Evolutionary conservation across 768 basidiomycete genomes (phyloP).

Genomic region (Suillus americanus): DNA sequence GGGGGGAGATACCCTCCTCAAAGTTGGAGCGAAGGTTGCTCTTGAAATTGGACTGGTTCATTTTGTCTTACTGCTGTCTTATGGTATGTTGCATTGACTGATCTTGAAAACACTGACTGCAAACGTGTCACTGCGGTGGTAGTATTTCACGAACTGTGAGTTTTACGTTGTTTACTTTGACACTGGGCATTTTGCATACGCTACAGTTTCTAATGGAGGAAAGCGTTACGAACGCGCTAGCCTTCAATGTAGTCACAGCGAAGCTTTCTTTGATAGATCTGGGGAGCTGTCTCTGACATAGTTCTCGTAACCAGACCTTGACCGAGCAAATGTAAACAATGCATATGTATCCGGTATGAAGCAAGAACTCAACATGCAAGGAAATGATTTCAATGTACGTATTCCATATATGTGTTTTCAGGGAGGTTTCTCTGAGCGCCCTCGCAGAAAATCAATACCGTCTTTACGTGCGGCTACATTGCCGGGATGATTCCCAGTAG

Average conservation of each 20-base stretch:
- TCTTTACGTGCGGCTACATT: conserved; percentile 76
- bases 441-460: conserved; percentile 59
- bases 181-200: neutral
- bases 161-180: neutral
- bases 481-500: conserved; percentile 72
- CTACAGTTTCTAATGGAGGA: neutral
- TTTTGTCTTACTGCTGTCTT: conserved; percentile 69
- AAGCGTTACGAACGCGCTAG: neutral
- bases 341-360: conserved; percentile 82
- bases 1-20: conserved; percentile 38
- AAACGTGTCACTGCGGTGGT: conserved; percentile 11
- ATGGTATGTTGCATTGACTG: conserved; percentile 42
- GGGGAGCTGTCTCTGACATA: conserved; percentile 4
- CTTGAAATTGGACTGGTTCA: conserved; percentile 65
- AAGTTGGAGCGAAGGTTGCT: conserved; percentile 51
- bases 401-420: neutral
- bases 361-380: conserved; percentile 65
- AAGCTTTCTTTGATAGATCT: neutral
- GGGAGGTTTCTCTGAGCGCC: neutral
- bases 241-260: neutral
- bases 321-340: conserved; percentile 67
- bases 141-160: conserved; percentile 71
- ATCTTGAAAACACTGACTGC: conserved; percentile 8
- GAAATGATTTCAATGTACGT: conserved; percentile 60
- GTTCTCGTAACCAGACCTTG: conserved; percentile 46